These are phyloP conservation scores for Suillus americanus DNA, from an alignment of 768 basidiomycete species.

Conservation along the genomic window DNA sequence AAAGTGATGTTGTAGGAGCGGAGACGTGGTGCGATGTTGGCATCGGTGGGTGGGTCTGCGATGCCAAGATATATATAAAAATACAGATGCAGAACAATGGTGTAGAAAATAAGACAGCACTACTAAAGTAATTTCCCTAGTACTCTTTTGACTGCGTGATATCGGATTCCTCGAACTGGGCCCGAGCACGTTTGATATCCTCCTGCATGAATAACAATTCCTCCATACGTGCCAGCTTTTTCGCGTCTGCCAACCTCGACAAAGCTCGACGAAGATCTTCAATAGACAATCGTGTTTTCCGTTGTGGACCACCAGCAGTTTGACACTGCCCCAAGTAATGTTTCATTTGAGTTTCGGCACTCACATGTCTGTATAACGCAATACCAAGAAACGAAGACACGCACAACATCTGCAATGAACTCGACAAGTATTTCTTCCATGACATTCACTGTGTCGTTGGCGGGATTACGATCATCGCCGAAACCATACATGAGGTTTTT, in stretches of 20 bases:
- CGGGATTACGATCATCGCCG: slow-evolving; percentile 87
- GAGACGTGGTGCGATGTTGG: background rate
- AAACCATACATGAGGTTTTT: slow-evolving; percentile 91
- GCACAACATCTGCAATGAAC: slow-evolving; percentile 85
- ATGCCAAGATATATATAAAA: slow-evolving; percentile 2
- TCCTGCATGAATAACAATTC: slow-evolving; percentile 92
- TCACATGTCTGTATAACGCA: slow-evolving; percentile 2
- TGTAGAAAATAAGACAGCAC: slow-evolving; percentile 10
- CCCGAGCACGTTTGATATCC: slow-evolving; percentile 86
- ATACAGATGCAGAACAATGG: slow-evolving; percentile 7
- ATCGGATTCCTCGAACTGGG: slow-evolving; percentile 67
- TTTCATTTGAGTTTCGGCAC: slow-evolving; percentile 9
- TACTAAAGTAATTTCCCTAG: slow-evolving; percentile 21
- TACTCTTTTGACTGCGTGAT: slow-evolving; percentile 48
- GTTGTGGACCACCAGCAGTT: slow-evolving; percentile 65
- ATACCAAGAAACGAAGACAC: slow-evolving; percentile 32
- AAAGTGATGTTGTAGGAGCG: background rate
- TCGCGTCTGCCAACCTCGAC: slow-evolving; percentile 83
- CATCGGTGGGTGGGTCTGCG: background rate
- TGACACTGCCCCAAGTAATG: slow-evolving; percentile 53
- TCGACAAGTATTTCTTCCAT: slow-evolving; percentile 94
- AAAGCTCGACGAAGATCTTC: slow-evolving; percentile 83
- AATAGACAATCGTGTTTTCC: slow-evolving; percentile 75
- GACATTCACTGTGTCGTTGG: slow-evolving; percentile 83
- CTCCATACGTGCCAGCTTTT: slow-evolving; percentile 90